Conservation (phyloP, 306 rosid genomes). For the Pyrus betulifolia region DNA sequence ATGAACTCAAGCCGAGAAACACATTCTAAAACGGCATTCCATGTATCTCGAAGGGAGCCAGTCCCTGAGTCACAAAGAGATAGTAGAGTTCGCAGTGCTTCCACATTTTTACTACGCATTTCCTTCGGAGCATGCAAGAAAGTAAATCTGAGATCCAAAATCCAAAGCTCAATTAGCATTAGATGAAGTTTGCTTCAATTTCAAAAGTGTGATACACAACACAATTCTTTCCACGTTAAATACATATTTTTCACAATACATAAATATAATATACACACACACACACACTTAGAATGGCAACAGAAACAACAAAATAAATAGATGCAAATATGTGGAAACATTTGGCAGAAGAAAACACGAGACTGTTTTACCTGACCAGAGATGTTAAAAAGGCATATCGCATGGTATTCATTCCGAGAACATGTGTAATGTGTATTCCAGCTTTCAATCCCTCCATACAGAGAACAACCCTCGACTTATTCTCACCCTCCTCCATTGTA, state of each 20-base stretch:
- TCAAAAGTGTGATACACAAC: constrained; percentile 3
- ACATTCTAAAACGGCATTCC: constrained; percentile 99
- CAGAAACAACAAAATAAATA: not conserved
- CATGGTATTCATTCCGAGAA: constrained; percentile 99
- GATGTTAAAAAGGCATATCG: constrained; percentile 98
- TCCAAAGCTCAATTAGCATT: constrained; percentile 21
- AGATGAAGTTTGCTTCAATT: constrained; percentile 9
- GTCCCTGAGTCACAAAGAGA: constrained; percentile 69
- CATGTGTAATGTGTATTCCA: constrained; percentile 82
- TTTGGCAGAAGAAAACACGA: not conserved
- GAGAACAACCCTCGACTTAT: constrained; percentile 80
- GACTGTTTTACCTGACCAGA: constrained; percentile 63
- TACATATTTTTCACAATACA: not conserved
- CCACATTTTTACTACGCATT: constrained; percentile 97
- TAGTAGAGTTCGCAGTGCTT: constrained; percentile 81
- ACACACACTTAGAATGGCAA: not conserved
- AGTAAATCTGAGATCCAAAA: constrained; percentile 67
- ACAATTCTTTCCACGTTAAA: not conserved
- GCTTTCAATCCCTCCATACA: constrained; percentile 99
- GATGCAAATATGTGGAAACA: not conserved
- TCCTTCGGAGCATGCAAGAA: constrained; percentile 99
- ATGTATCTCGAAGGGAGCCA: constrained; percentile 88
- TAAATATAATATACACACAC: too few species aligned
- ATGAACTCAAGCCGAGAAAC: constrained; percentile 92
- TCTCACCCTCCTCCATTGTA: constrained; percentile 98